Evolutionary conservation across 305 asterid genomes (phyloP).

Genomic region (Fraxinus paxiana): DNA sequence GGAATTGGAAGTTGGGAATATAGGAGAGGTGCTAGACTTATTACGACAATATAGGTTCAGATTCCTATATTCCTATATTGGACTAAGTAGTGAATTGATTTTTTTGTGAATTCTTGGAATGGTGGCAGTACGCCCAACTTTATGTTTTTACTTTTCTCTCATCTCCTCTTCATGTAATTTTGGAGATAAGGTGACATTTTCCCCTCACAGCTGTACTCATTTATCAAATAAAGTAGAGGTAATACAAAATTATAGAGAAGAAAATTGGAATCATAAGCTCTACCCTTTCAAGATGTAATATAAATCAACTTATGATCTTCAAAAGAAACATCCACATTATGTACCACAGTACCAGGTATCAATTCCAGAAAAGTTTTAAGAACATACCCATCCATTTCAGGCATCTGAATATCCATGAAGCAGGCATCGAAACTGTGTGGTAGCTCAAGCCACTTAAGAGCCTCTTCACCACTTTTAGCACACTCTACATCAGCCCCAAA

Average conservation of each 20-base stretch:
- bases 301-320: background rate
- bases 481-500: conserved; percentile 76
- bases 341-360: background rate
- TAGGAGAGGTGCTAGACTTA: background rate
- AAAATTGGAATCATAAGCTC: background rate
- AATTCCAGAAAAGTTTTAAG: background rate
- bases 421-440: conserved; percentile 85
- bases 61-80: background rate
- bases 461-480: conserved; percentile 83
- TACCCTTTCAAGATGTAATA: background rate
- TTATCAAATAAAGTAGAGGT: background rate
- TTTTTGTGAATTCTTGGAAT: background rate
- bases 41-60: background rate
- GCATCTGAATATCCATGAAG: conserved; percentile 99
- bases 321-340: background rate
- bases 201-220: background rate
- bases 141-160: background rate
- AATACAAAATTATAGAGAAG: background rate
- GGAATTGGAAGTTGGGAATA: background rate
- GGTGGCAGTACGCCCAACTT: background rate
- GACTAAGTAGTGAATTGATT: background rate
- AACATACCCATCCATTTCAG: conserved; percentile 96
- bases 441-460: conserved; percentile 63
- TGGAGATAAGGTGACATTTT: background rate
- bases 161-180: background rate